Evolutionary conservation across 768 basidiomycete genomes (phyloP), one percentile per base, ranked within the genome.

Genomic region (Trametes villosa): DNA sequence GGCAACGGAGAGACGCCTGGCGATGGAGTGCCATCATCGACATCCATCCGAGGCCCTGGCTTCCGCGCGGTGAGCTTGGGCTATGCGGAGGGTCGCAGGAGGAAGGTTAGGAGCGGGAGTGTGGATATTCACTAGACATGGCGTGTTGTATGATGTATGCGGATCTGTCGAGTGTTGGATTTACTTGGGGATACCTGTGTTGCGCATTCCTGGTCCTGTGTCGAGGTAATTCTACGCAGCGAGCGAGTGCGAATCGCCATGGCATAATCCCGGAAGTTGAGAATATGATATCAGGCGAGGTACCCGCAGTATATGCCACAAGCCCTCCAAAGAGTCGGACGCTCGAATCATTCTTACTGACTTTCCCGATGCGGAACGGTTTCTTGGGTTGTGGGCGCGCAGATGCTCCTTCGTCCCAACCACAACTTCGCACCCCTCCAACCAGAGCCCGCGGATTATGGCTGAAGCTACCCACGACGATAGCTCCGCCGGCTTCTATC

Each of bases 41-140:
- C 26, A 42, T 29, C 33, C 1, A 9, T 45, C 13, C 54, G 55
- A 5, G 45, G 26, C 17, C n/a, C 42, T 4, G 65, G 65, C 1
- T 26, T 66, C 55, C 58, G 62, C 20, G 58, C 61, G 41, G 36
- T 56, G 59, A 66, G 65, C 29, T 27, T 66, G 34, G 65, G 65
- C 11, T 56, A 52, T 20, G 60, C 61, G 29, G 46, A 63, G 30
- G 61, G 52, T 3, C 54, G 62, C 29, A 53, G 42, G 62, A 63
- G 62, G 47, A 63, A 48, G 24, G 41, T 51, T 18, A 27, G 52
- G 53, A 63, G 57, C 31, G 61, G 61, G 29, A 63, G 61, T 20
- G 51, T 49, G 5, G 61, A 63, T 45, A 52, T 62, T 12, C 48
- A 57, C 22, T 62, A 51, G 42, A 30, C 5, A 4, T 5, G 27